phyloP scores from a whole-genome alignment of 2,329 filamentous ascomycete species.

The Pseudogymnoascus sp. region DNA sequence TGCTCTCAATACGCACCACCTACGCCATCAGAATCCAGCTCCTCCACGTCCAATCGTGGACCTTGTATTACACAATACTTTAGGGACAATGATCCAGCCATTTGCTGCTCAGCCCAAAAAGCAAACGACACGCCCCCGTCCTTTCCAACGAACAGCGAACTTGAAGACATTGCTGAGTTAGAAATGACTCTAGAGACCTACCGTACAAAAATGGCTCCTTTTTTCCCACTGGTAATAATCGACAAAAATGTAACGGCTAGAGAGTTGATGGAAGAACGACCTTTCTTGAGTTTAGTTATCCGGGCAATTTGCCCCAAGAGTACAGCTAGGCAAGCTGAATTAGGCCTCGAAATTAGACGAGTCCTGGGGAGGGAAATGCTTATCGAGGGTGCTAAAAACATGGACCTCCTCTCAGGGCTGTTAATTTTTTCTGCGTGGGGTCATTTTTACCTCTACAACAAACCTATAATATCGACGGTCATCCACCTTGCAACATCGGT shows the following conservation, averaged over 20 bases:
- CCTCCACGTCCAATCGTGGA: background rate
- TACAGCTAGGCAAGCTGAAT: background rate
- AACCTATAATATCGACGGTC: constrained; percentile 3
- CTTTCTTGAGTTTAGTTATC: constrained; percentile 10
- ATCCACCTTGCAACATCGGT: constrained; percentile 15
- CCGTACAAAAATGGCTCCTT: constrained; percentile 11
- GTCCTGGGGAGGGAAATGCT: constrained; percentile 2
- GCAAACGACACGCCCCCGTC: background rate
- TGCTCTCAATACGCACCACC: background rate
- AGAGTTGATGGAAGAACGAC: constrained; percentile 1
- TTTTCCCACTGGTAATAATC: constrained; percentile 12
- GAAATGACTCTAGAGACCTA: constrained; percentile 11
- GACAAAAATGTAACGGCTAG: background rate
- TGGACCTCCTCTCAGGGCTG: background rate
- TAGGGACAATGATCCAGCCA: background rate
- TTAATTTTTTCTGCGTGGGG: background rate
- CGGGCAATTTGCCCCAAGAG: constrained; percentile 1
- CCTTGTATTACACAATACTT: background rate
- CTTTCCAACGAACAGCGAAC: background rate
- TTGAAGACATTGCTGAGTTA: constrained; percentile 1
- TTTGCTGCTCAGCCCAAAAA: background rate
- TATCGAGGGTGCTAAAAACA: background rate
- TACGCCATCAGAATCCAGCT: background rate
- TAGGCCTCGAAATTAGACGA: background rate
- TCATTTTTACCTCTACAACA: background rate